A percentile compares a stretch with the other conserved stretches of the same genome.
Conservation (phyloP, 1,284 basidiomycete genomes). For the Quambalaria eucalypti region DNA sequence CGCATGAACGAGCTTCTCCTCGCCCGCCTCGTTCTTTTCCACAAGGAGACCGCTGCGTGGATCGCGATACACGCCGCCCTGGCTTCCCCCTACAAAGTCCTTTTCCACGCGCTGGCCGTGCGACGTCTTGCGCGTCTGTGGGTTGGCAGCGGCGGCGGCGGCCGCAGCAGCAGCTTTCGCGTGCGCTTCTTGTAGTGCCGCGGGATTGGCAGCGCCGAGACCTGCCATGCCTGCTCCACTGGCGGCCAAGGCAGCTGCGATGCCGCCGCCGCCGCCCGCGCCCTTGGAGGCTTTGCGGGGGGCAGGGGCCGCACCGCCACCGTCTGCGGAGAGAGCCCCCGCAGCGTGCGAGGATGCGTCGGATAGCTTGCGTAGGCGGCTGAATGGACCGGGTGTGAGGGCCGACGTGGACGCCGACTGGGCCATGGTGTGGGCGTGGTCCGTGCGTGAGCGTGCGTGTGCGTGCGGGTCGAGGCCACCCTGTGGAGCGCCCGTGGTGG, state of each 20-base stretch:
- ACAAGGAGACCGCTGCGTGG: constrained; percentile 21
- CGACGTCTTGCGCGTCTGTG: background rate
- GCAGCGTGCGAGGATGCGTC: constrained; percentile 10
- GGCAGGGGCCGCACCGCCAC: constrained; percentile 1
- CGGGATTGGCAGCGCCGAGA: constrained; percentile 28
- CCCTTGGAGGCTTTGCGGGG: constrained; percentile 8
- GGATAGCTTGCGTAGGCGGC: constrained; percentile 25
- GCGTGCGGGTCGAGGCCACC: background rate
- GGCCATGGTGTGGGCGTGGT: background rate
- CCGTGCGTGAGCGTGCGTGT: constrained; percentile 2
- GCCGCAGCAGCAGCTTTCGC: constrained; percentile 5
- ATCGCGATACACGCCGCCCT: constrained; percentile 30
- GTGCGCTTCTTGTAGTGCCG: constrained; percentile 2
- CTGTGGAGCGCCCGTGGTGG: background rate
- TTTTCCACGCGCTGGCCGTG: background rate
- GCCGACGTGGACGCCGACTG: background rate
- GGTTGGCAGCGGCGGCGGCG: background rate
- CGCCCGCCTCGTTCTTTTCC: constrained; percentile 20
- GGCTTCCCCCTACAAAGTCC: constrained; percentile 9
- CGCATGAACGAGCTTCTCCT: too few species aligned
- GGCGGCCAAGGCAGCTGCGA: constrained; percentile 34
- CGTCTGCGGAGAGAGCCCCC: background rate
- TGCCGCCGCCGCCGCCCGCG: constrained; percentile 12
- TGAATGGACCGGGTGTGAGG: constrained; percentile 9
- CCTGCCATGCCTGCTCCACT: constrained; percentile 24